Evolutionary conservation across 305 asterid genomes (phyloP).

Genomic region (Fraxinus ornus): DNA sequence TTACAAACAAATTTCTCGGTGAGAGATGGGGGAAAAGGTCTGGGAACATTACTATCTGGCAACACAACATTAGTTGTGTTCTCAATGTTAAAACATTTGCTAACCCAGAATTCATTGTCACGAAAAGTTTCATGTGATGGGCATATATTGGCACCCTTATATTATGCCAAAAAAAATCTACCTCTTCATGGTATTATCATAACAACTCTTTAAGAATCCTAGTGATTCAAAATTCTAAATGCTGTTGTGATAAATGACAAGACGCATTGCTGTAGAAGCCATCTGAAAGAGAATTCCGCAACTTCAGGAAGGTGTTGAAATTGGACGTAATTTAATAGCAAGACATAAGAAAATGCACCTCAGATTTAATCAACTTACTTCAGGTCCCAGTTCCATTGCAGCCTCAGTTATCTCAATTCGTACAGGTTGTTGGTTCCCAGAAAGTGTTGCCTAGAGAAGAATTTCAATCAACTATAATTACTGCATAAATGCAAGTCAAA

Average conservation of each 20-base stretch:
- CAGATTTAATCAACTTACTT: constrained; percentile 44
- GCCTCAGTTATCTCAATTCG: constrained; percentile 94
- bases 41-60: background rate
- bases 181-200: background rate
- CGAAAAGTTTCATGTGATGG: background rate
- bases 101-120: background rate
- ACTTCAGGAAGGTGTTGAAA: background rate
- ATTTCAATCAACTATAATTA: constrained; percentile 17
- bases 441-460: constrained; percentile 67
- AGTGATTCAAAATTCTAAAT: background rate
- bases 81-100: background rate
- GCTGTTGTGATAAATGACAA: background rate
- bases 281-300: background rate
- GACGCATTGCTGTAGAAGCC: background rate
- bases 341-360: background rate
- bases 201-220: background rate
- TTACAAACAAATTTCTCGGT: background rate
- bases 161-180: background rate
- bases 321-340: background rate
- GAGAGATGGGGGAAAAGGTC: background rate
- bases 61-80: background rate
- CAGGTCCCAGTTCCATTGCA: constrained; percentile 91
- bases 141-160: background rate
- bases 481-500: background rate
- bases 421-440: constrained; percentile 92